Percentiles rank a stretch among this genome's conserved stretches.
These are phyloP conservation scores for Letharia lupina DNA, from an alignment of 495 filamentous ascomycete species.

Conservation along the genomic window DNA sequence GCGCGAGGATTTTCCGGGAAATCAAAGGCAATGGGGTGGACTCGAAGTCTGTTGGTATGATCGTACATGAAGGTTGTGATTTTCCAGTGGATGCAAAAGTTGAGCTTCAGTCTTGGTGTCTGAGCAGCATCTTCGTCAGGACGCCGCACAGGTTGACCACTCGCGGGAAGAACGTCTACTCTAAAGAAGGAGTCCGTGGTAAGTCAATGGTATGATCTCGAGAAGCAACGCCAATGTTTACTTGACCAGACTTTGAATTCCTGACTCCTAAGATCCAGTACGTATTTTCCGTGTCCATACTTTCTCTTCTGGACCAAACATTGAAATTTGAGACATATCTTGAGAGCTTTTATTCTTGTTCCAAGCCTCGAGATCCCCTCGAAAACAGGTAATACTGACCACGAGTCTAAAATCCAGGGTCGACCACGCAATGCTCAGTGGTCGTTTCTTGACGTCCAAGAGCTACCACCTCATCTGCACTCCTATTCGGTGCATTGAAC, in stretches of 20 bases:
- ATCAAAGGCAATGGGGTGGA: slow-evolving; percentile 28
- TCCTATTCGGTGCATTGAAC: slow-evolving; percentile 63
- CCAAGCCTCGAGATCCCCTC: neutral
- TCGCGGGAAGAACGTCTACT: slow-evolving; percentile 84
- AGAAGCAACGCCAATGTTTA: slow-evolving; percentile 7
- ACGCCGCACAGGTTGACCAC: slow-evolving; percentile 67
- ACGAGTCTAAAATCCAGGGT: slow-evolving; percentile 30
- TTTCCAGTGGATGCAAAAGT: slow-evolving; percentile 60
- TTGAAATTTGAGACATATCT: neutral
- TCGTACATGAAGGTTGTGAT: slow-evolving; percentile 82
- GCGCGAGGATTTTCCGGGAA: slow-evolving; percentile 74
- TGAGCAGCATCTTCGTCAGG: slow-evolving; percentile 57
- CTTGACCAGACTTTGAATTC: slow-evolving; percentile 69
- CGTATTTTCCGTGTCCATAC: neutral
- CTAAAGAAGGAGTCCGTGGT: slow-evolving; percentile 51
- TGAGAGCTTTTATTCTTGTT: neutral
- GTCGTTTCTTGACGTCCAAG: slow-evolving; percentile 55
- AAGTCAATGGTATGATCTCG: slow-evolving; percentile 11
- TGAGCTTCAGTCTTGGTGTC: slow-evolving; percentile 62
- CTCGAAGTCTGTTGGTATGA: slow-evolving; percentile 63
- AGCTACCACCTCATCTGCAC: slow-evolving; percentile 86
- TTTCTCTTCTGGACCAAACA: neutral
- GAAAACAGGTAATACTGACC: neutral
- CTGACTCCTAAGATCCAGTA: slow-evolving; percentile 70
- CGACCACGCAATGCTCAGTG: slow-evolving; percentile 48